Evolutionary conservation across 1,284 basidiomycete species (phyloP).

Genomic region (Flammula alnicola): DNA sequence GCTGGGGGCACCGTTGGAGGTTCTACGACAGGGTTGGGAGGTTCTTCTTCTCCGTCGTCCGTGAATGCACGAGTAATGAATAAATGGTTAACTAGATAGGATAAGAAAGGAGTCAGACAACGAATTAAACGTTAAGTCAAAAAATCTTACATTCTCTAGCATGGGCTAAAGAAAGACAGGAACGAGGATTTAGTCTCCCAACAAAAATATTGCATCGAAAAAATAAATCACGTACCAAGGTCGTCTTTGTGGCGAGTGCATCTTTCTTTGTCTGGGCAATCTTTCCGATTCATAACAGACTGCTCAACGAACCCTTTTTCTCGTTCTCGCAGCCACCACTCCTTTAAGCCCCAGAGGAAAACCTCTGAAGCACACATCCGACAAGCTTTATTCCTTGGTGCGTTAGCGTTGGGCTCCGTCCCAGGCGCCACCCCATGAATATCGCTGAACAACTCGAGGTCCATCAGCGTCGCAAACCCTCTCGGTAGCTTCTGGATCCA

Average conservation of each 20-base stretch:
- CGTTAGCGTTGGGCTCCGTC: slow-evolving; percentile 55
- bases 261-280: slow-evolving; percentile 62
- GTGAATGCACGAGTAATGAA: slow-evolving; percentile 22
- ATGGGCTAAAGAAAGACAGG: slow-evolving; percentile 48
- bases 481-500: slow-evolving; percentile 62
- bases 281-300: slow-evolving; percentile 54
- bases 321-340: slow-evolving; percentile 81
- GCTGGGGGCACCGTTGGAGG: not conserved
- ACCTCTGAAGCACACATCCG: slow-evolving; percentile 74
- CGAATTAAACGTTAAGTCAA: not conserved
- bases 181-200: not conserved
- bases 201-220: slow-evolving; percentile 2
- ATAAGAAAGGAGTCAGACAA: not conserved
- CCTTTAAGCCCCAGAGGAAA: slow-evolving; percentile 71
- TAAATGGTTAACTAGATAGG: slow-evolving; percentile 42
- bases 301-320: slow-evolving; percentile 65
- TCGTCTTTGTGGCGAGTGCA: slow-evolving; percentile 64
- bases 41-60: slow-evolving; percentile 10
- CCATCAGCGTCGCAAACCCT: slow-evolving; percentile 67
- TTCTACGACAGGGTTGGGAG: slow-evolving; percentile 1
- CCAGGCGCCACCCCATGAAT: slow-evolving; percentile 59
- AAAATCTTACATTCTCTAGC: slow-evolving; percentile 68
- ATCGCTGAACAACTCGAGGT: slow-evolving; percentile 69
- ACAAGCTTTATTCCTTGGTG: slow-evolving; percentile 63
- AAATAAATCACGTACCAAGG: slow-evolving; percentile 51